These are phyloP conservation scores for Neurospora sp. DNA, from an alignment of 495 filamentous ascomycete species.

Conservation along the genomic window DNA sequence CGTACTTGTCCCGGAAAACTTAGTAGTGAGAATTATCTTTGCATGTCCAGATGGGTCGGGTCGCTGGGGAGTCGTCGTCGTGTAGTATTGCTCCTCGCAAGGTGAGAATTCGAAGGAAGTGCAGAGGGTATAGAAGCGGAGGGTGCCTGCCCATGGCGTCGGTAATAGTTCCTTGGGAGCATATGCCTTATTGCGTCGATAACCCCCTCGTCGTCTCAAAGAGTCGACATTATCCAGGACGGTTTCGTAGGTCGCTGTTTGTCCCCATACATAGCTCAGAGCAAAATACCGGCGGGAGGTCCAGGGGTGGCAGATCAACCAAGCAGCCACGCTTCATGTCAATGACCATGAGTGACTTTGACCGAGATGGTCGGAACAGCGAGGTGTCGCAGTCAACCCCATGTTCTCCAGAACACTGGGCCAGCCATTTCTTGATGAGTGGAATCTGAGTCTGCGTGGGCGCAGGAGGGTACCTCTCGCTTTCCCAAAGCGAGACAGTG, in stretches of 20 bases:
- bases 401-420: background rate
- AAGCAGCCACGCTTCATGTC: background rate
- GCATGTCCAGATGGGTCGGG: background rate
- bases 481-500: background rate
- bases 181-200: background rate
- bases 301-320: background rate
- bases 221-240: background rate
- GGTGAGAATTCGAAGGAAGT: background rate
- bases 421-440: background rate
- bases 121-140: background rate
- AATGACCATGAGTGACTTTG: background rate
- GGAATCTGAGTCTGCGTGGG: background rate
- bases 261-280: background rate
- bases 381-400: background rate
- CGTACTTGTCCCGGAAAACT: background rate
- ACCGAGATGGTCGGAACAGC: background rate
- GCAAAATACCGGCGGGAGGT: background rate
- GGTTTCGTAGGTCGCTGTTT: background rate
- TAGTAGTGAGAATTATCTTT: background rate
- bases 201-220: background rate
- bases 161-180: background rate
- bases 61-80: background rate
- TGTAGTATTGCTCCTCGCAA: background rate
- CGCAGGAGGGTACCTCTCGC: background rate
- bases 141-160: background rate